Base-by-base conservation (phyloP, 805 yeast genomes). In the Ogataea zsoltii region DNA sequence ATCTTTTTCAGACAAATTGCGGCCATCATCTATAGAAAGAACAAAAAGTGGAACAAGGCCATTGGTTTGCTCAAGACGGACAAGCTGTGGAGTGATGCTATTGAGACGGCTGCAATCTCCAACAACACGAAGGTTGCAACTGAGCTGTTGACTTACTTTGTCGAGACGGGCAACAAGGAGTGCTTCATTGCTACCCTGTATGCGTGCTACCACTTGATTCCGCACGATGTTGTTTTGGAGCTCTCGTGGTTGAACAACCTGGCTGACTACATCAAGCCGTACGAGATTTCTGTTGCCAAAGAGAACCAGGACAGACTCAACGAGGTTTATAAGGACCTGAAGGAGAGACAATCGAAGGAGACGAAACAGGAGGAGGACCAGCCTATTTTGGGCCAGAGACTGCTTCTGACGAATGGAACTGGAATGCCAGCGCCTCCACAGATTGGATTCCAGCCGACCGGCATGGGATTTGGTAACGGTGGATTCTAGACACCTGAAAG, bases 1-100 rank as follows among this genome's bases (percentile, higher is more conserved):
- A 80, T 94, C 45, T 94, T 90, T 74, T 94, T 94, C 78, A 85
- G 97, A 71, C 96, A 89, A 72, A 89, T 94, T 62, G 95, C 97
- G 32, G 98, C 98, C 40, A 80, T 90, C 56, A 77, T 94, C 55
- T 94, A 87, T 78, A 82, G 96, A 67, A 90, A 90, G 71, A 89
- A 89, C 72, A 91, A 90, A 79, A 92, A 94, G 67, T 94, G 89
- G 85, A 76, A 71, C 65, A 92, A 91, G 76, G 85, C 96, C 40
- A 83, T 94, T 62, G 78, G 91, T 2, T 82, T 94, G 51, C 79
- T 90, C 61, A 94, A 94, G 75, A 79, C 85, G 50, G 98, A 94
- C 72, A 89, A 88, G 69, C 76, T 94, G 58, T 94, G 97, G 98
- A 75, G 85, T 47, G 97, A 91, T 67, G 91, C 96, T 51, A 86